phyloP scores from a whole-genome alignment of 169 alveolate genomes.

The Cytauxzoon felis region DNA sequence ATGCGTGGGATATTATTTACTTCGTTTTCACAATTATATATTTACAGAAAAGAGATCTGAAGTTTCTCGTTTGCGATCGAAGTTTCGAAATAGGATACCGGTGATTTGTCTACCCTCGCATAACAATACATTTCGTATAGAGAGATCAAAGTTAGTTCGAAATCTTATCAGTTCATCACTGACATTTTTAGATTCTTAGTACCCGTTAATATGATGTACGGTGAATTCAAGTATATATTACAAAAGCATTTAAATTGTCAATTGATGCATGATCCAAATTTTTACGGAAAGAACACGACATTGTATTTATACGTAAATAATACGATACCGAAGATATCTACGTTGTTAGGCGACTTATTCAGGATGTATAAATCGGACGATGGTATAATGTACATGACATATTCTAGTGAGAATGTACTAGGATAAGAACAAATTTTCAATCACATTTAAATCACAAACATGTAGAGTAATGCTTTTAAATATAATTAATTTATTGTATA shows the following conservation, averaged over 20 bases:
- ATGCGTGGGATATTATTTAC: no score
- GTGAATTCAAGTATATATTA: conserved; percentile 83
- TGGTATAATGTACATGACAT: conserved; percentile 78
- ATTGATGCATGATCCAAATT: conserved; percentile 18
- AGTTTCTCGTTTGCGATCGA: conserved; percentile 76
- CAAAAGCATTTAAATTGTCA: conserved; percentile 78
- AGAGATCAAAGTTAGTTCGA: conserved; percentile 26
- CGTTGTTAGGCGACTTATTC: conserved; percentile 79
- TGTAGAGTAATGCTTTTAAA: no score
- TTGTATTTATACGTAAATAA: conserved; percentile 77
- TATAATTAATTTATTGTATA: no score
- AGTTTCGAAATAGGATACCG: conserved; percentile 86
- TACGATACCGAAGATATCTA: conserved; percentile 75
- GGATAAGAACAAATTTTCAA: no score
- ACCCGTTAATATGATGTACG: conserved; percentile 82
- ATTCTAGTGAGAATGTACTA: conserved; percentile 73
- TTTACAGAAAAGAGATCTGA: conserved; percentile 80
- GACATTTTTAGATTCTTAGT: conserved; percentile 71
- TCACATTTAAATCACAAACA: no score
- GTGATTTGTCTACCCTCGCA: conserved; percentile 81
- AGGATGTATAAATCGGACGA: conserved; percentile 78
- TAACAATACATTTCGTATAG: conserved; percentile 14
- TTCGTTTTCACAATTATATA: not conserved
- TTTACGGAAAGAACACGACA: conserved; percentile 65
- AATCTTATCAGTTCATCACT: not conserved